phyloP scores from a whole-genome alignment of 768 basidiomycete species.

The Calvatia gigantea region DNA sequence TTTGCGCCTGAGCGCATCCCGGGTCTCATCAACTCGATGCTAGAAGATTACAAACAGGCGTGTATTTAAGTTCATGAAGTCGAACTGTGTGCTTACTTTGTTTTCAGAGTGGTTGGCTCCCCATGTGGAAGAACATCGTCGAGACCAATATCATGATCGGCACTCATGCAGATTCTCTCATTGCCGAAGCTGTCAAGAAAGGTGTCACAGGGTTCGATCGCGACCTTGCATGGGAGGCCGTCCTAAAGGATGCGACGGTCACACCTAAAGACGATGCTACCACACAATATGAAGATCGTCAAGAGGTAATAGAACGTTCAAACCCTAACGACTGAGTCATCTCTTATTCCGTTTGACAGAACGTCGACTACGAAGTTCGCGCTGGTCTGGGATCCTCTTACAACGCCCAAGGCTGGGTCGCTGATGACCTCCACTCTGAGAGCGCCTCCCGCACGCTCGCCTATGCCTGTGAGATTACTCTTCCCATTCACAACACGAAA shows the following conservation, averaged over 20 bases:
- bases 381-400: constrained; percentile 76
- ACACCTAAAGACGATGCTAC: constrained; percentile 55
- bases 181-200: constrained; percentile 70
- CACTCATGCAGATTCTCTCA: constrained; percentile 76
- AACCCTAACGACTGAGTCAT: not conserved
- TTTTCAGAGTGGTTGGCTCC: constrained; percentile 69
- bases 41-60: constrained; percentile 72
- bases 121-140: constrained; percentile 90
- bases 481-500: not conserved
- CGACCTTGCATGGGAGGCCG: constrained; percentile 67
- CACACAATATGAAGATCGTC: constrained; percentile 62
- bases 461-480: constrained; percentile 58
- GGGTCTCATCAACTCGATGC: constrained; percentile 76
- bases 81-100: not conserved
- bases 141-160: constrained; percentile 87
- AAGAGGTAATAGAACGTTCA: constrained; percentile 45
- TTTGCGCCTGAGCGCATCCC: constrained; percentile 75
- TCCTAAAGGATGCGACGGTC: constrained; percentile 68
- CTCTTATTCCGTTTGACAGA: constrained; percentile 28
- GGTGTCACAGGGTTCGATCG: constrained; percentile 61
- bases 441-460: constrained; percentile 75
- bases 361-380: constrained; percentile 77
- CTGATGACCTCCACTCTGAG: constrained; percentile 75
- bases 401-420: constrained; percentile 59
- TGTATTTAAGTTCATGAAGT: constrained; percentile 12